Evolutionary conservation across 768 basidiomycete genomes (phyloP).

Genomic region (Chalciporus sphaerocephalus): DNA sequence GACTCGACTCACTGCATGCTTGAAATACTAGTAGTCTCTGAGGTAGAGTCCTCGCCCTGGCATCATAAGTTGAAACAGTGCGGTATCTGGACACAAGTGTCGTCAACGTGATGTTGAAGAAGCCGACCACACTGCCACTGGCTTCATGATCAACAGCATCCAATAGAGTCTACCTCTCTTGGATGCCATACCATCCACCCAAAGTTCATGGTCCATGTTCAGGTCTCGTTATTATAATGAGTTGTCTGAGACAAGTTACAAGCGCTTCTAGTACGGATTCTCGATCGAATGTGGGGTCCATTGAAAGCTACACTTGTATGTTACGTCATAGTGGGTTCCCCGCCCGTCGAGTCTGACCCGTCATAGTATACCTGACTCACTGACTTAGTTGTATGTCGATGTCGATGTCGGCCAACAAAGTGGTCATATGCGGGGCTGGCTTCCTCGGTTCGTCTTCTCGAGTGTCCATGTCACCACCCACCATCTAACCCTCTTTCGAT

Average conservation of each 20-base stretch:
- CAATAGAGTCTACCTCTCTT: no score
- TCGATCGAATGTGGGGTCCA: no score
- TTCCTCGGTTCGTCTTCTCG: constrained; percentile 51
- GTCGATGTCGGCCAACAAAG: constrained; percentile 32
- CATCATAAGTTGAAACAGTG: not conserved
- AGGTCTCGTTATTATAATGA: no score
- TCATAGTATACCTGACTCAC: no score
- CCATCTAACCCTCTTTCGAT: constrained; percentile 5
- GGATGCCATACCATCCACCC: no score
- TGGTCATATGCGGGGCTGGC: constrained; percentile 52
- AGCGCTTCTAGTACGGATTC: no score
- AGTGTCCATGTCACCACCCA: not conserved
- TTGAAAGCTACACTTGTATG: no score
- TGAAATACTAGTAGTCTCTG: not conserved
- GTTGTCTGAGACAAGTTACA: no score
- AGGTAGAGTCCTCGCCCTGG: not conserved
- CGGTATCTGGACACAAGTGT: not conserved
- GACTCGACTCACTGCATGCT: not conserved
- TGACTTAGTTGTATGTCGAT: not conserved
- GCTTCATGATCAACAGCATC: no score
- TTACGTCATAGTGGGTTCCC: no score
- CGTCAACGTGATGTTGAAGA: not conserved
- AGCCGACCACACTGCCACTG: constrained; percentile 1
- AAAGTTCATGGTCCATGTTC: no score
- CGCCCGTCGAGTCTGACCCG: no score